Conservation (phyloP, 441 rosid genomes). For the Heliophila coronopifolia region DNA sequence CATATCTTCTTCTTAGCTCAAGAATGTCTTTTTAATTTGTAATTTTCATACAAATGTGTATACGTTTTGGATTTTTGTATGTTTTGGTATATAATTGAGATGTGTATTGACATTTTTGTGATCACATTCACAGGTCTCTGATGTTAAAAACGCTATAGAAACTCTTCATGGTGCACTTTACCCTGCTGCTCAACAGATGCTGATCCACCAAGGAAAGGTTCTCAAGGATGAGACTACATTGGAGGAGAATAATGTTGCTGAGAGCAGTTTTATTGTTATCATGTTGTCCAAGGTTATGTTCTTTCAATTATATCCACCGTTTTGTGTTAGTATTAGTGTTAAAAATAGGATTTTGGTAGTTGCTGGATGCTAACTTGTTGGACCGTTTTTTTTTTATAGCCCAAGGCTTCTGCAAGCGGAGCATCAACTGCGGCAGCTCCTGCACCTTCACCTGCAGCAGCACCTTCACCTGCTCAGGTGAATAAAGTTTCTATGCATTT, state of each 20-base stretch:
- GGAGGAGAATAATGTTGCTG: conserved; percentile 61
- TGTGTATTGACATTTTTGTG: neutral
- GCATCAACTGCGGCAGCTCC: conserved; percentile 44
- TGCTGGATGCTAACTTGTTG: neutral
- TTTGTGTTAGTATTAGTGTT: neutral
- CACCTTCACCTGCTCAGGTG: conserved; percentile 36
- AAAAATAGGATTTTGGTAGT: neutral
- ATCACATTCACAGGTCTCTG: conserved; percentile 44
- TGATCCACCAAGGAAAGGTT: conserved; percentile 77
- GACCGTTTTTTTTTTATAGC: conserved; percentile 30
- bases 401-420: conserved; percentile 48
- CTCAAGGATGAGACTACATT: conserved; percentile 56
- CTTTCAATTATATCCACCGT: neutral
- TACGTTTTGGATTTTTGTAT: neutral
- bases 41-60: neutral
- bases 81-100: neutral
- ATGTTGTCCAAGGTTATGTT: conserved; percentile 60
- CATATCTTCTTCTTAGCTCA: neutral
- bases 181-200: conserved; percentile 70
- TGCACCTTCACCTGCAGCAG: conserved; percentile 26
- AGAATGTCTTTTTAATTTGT: neutral
- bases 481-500: neutral
- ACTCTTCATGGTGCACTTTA: conserved; percentile 46
- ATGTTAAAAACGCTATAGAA: conserved; percentile 61
- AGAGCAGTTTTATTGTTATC: conserved; percentile 63